These are phyloP conservation scores for Hypoxylon sp. DNA, from an alignment of 2,329 filamentous ascomycete species.

Conservation along the genomic window DNA sequence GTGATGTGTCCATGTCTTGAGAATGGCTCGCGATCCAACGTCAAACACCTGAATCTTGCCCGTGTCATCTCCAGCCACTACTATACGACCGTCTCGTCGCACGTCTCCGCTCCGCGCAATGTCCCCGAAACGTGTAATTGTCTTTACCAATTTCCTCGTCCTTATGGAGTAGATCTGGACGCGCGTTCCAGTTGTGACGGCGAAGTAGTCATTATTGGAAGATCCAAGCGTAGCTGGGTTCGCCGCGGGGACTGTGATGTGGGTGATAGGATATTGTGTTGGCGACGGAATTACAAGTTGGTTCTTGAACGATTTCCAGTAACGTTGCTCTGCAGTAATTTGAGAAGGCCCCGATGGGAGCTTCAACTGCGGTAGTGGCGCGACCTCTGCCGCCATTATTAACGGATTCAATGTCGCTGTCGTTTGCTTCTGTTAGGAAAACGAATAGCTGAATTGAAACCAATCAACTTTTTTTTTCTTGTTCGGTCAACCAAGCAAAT, in stretches of 20 bases:
- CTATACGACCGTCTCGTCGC: constrained; percentile 86
- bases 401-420: constrained; percentile 39
- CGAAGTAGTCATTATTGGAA: constrained; percentile 80
- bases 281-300: constrained; percentile 91
- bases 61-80: constrained; percentile 92
- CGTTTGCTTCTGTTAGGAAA: constrained; percentile 38
- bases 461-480: constrained; percentile 42
- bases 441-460: constrained; percentile 26
- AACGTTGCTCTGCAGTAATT: constrained; percentile 91
- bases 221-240: constrained; percentile 62
- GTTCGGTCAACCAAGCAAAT: constrained; percentile 38
- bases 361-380: constrained; percentile 84
- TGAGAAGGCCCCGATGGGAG: constrained; percentile 86
- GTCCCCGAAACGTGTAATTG: constrained; percentile 93
- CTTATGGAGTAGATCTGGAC: constrained; percentile 95
- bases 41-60: constrained; percentile 97
- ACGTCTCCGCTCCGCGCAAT: constrained; percentile 92
- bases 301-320: constrained; percentile 97
- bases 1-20: constrained; percentile 96
- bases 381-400: constrained; percentile 87
- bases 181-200: constrained; percentile 92
- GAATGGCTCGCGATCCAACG: constrained; percentile 85
- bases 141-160: constrained; percentile 92
- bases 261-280: constrained; percentile 89
- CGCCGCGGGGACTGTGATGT: constrained; percentile 81